phyloP scores from a whole-genome alignment of 441 rosid genomes.

The Gossypium trilobum region DNA sequence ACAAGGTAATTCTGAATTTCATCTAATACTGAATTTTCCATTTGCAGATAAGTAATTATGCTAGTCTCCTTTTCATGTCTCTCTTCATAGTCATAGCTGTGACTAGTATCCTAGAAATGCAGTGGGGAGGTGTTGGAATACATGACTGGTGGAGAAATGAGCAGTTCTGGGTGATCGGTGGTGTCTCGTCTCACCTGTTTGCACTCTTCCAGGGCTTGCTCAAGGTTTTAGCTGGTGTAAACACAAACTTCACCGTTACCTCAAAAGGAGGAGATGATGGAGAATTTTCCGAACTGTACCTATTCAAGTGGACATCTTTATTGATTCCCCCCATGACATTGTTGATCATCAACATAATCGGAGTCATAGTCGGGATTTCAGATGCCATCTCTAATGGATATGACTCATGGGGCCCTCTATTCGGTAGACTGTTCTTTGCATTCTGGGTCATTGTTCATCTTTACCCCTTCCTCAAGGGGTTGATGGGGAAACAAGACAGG shows the following conservation, averaged over 20 bases:
- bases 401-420: slow-evolving; percentile 90
- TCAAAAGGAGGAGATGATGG: slow-evolving; percentile 89
- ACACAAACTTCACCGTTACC: slow-evolving; percentile 95
- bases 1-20: background rate
- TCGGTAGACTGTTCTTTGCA: slow-evolving; percentile 77
- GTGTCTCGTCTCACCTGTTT: slow-evolving; percentile 83
- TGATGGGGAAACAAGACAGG: slow-evolving; percentile 70
- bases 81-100: slow-evolving; percentile 77
- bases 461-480: slow-evolving; percentile 91
- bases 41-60: slow-evolving; percentile 82
- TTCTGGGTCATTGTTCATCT: slow-evolving; percentile 90
- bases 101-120: slow-evolving; percentile 83
- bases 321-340: slow-evolving; percentile 75
- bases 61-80: slow-evolving; percentile 72
- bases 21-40: slow-evolving; percentile 11
- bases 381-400: slow-evolving; percentile 90
- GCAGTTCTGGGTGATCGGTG: slow-evolving; percentile 99
- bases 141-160: slow-evolving; percentile 99
- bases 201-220: slow-evolving; percentile 94
- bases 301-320: slow-evolving; percentile 86
- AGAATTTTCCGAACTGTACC: slow-evolving; percentile 77
- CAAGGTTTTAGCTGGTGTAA: slow-evolving; percentile 85
- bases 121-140: slow-evolving; percentile 91
- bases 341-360: slow-evolving; percentile 62
- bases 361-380: slow-evolving; percentile 67